Evolutionary conservation across 306 rosid species (phyloP).

Genomic region (Begonia peltatifolia): DNA sequence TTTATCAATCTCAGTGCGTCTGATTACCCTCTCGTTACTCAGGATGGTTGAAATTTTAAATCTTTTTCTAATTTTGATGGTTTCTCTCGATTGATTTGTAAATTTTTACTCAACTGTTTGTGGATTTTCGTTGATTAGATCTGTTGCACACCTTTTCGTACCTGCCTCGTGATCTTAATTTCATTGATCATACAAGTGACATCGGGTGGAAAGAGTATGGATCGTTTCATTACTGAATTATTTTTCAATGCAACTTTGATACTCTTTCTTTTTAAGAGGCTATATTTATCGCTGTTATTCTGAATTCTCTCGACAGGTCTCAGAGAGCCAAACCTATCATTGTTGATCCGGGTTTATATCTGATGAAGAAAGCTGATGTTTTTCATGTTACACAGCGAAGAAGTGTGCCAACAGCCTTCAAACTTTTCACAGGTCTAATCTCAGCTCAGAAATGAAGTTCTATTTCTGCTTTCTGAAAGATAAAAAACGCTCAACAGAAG

Average conservation of each 20-base stretch:
- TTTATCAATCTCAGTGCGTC: conserved; percentile 94
- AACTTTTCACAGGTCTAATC: conserved; percentile 72
- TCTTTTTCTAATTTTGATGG: not conserved
- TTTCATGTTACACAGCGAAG: conserved; percentile 89
- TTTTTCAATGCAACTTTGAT: not conserved
- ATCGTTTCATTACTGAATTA: not conserved
- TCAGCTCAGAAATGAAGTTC: no score
- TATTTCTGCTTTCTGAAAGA: not conserved
- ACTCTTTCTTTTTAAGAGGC: conserved; percentile 1
- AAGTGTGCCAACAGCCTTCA: conserved; percentile 96
- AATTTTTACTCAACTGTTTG: conserved; percentile 9
- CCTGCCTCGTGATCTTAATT: conserved; percentile 90
- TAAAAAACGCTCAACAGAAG: not conserved
- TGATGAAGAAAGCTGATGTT: conserved; percentile 80
- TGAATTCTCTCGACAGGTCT: conserved; percentile 23
- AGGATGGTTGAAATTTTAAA: conserved; percentile 58
- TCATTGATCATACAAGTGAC: conserved; percentile 91
- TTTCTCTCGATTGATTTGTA: not conserved
- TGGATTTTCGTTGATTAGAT: conserved; percentile 46
- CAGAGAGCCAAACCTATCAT: conserved; percentile 86
- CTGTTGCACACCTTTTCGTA: conserved; percentile 78
- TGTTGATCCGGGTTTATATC: conserved; percentile 88
- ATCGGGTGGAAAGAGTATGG: conserved; percentile 99
- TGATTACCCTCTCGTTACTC: conserved; percentile 91
- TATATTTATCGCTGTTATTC: conserved; percentile 8